Evolutionary conservation across 192 early-diverging fungal species (phyloP), one percentile per base, ranked within the genome.

Genomic region (Diversispora epigaea): DNA sequence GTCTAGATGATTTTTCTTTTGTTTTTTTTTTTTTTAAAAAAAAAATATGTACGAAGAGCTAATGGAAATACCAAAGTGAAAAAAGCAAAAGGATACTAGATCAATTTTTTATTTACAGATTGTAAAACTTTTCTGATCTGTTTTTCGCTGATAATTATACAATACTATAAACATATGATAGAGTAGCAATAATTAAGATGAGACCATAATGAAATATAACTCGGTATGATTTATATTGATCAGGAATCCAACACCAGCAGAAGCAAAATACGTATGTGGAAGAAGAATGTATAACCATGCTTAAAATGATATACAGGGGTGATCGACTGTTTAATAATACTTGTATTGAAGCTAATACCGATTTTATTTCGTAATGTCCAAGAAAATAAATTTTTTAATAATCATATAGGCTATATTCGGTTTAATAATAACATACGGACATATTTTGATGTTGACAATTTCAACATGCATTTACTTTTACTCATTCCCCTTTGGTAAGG

Each of bases 401-500:
- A n/a, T n/a, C n/a, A n/a, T 40, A 17, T 57, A 72, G 63, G 80
- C 82, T 8, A 40, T 76, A 21, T 32, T 78, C 45, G 81, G 81
- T 19, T 47, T 82, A 46, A 14, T 82, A 39, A 66, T 83, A 32
- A 79, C 81, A 7, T 82, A 82, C 55, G 80, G 80, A 79, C 84
- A 52, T 82, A 82, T 65, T 82, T 80, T 73, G 78, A 81, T 58
- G 80, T 82, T 14, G 80, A 82, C 80, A 82, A 54, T 82, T 67
- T 75, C 63, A 52, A 67, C 80, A 82, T 67, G 80, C 80, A 52
- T 46, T 82, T 55, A 45, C 44, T 12, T 52, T 83, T 2, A 25
- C 64, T 19, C 80, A 82, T 67, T 56, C 70, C 15, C 80, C 80
- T 45, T 50, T 82, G 44, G 72, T 74, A 52, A 44, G 58, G 11